phyloP scores from a whole-genome alignment of 257 asterid species.

The Solanum ossicruentum region DNA sequence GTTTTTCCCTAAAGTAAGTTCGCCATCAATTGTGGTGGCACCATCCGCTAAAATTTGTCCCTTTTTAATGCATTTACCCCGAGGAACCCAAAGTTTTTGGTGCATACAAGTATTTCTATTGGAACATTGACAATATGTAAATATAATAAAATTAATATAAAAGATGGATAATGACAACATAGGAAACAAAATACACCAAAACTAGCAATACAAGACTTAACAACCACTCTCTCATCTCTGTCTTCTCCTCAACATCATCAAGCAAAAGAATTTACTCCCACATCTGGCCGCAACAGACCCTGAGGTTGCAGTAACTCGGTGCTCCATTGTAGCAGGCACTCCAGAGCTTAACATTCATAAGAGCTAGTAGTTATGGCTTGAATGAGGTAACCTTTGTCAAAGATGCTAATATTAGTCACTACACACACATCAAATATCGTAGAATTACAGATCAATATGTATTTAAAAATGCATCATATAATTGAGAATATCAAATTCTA shows the following conservation, averaged over 20 bases:
- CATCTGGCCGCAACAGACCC: constrained; percentile 75
- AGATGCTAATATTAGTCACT: constrained; percentile 22
- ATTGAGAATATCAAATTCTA: neutral
- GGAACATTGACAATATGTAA: too few species aligned
- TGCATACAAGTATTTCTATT: too few species aligned
- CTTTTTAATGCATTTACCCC: too few species aligned
- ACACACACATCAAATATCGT: neutral
- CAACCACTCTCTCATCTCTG: neutral
- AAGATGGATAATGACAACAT: too few species aligned
- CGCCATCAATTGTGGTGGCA: too few species aligned
- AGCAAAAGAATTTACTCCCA: neutral
- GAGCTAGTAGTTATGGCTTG: neutral
- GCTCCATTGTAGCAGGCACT: constrained; percentile 85
- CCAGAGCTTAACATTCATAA: constrained; percentile 91
- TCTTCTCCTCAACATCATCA: neutral
- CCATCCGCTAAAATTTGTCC: too few species aligned
- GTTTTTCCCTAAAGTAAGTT: too few species aligned
- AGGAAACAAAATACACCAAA: neutral
- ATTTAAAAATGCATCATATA: neutral
- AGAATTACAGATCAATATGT: too few species aligned
- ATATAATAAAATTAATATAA: too few species aligned
- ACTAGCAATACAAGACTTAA: neutral
- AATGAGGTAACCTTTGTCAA: neutral
- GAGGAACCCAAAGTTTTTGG: too few species aligned
- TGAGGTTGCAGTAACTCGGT: constrained; percentile 55